These are phyloP conservation scores for Russula sp. DNA, from an alignment of 768 basidiomycete species.

Conservation along the genomic window DNA sequence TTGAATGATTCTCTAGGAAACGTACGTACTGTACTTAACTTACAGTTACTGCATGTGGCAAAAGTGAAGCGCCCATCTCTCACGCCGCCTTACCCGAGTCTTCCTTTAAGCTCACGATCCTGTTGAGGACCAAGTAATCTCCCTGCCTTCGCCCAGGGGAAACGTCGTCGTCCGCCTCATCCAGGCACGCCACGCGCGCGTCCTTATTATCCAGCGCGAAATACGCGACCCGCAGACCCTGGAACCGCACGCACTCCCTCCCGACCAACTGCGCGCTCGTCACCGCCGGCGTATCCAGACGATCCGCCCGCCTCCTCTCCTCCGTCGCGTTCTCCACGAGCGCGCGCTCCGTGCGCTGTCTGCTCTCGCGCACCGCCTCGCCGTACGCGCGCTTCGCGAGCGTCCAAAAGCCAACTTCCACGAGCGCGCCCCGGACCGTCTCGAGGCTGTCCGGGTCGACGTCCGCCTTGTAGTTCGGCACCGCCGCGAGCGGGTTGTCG, in stretches of 20 bases:
- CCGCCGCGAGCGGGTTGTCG: slow-evolving; percentile 67
- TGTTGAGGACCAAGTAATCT: slow-evolving; percentile 80
- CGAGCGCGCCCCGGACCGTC: slow-evolving; percentile 68
- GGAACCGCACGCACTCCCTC: slow-evolving; percentile 92
- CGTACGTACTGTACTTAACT: too few relatives aligned
- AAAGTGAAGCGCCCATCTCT: neutral
- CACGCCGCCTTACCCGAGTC: slow-evolving; percentile 66
- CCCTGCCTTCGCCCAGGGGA: slow-evolving; percentile 47
- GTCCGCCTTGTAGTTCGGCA: slow-evolving; percentile 75
- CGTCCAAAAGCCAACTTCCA: slow-evolving; percentile 86
- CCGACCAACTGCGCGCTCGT: slow-evolving; percentile 77
- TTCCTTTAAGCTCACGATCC: slow-evolving; percentile 92
- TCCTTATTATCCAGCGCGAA: slow-evolving; percentile 85
- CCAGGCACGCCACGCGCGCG: slow-evolving; percentile 56
- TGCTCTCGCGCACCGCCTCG: slow-evolving; percentile 61
- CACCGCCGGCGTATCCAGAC: slow-evolving; percentile 58
- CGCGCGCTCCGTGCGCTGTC: slow-evolving; percentile 53
- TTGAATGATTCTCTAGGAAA: too few relatives aligned
- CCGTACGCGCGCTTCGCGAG: slow-evolving; percentile 61
- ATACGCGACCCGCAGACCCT: slow-evolving; percentile 92
- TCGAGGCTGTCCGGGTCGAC: slow-evolving; percentile 78
- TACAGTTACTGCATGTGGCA: too few relatives aligned
- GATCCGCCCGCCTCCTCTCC: slow-evolving; percentile 30
- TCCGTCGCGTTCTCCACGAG: slow-evolving; percentile 37
- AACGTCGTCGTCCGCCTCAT: slow-evolving; percentile 38